These are phyloP conservation scores for Corymbia calophylla DNA, from an alignment of 441 rosid species.

Conservation along the genomic window DNA sequence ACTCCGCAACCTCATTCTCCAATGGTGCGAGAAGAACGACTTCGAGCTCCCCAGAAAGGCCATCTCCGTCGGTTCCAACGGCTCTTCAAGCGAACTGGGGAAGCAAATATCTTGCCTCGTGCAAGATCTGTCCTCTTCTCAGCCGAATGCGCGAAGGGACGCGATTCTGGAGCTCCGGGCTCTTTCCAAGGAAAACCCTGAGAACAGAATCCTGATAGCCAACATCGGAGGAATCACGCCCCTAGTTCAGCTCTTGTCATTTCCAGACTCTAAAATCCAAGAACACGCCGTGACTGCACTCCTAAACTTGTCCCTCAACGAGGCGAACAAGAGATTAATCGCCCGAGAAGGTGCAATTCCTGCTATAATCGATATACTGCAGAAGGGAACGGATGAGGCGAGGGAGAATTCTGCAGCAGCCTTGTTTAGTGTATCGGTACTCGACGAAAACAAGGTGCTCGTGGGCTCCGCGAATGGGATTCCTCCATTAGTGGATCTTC, in stretches of 20 bases:
- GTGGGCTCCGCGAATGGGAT: constrained; percentile 41
- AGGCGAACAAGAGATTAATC: constrained; percentile 46
- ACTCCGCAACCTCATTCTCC: constrained; percentile 52
- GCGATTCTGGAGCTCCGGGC: constrained; percentile 50
- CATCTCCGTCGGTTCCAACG: background rate
- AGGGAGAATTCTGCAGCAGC: constrained; percentile 68
- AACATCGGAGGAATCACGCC: constrained; percentile 38
- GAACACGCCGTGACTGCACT: constrained; percentile 60
- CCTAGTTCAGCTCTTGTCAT: constrained; percentile 36
- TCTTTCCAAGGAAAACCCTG: constrained; percentile 52
- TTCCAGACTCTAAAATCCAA: constrained; percentile 37
- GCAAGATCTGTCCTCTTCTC: constrained; percentile 42
- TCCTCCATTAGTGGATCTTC: constrained; percentile 42
- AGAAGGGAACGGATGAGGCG: constrained; percentile 39
- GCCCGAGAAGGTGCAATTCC: constrained; percentile 55
- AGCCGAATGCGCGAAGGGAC: constrained; percentile 30
- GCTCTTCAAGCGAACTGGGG: constrained; percentile 11
- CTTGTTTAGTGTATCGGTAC: constrained; percentile 49
- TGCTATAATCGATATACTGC: constrained; percentile 35
- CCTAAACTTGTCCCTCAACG: constrained; percentile 51
- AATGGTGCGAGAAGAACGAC: constrained; percentile 74
- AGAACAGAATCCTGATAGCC: constrained; percentile 46
- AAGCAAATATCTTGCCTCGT: constrained; percentile 40
- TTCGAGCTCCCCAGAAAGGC: constrained; percentile 44
- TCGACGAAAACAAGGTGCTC: constrained; percentile 49